Base-by-base conservation (phyloP, 2,329 filamentous ascomycete genomes). In the Pseudocercospora ulei region DNA sequence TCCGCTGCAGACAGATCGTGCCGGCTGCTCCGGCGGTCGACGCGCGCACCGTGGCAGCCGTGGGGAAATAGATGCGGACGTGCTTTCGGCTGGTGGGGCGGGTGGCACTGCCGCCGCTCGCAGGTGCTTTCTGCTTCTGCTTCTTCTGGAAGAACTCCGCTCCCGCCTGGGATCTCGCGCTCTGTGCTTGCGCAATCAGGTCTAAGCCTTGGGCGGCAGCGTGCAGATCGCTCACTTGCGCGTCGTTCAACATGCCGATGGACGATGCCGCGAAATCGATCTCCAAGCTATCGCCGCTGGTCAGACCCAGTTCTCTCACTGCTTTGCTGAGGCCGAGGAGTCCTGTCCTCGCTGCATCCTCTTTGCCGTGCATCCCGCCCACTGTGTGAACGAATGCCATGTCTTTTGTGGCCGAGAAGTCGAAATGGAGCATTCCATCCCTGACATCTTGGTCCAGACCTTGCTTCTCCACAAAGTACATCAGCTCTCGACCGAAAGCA, bases 351-450 rank as follows among this genome's bases (percentile, higher is more conserved):
- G 60, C 59, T 50, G 65, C 63, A 7, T 60, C 50, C 3, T 59
- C 46, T 5, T 51, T 52, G 33, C 52, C 55, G 35, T 59, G 51
- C 57, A 51, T 48, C 5, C 64, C 63, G 8, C 58, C 62, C 27
- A 92, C 82, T 5, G 81, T 80, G 58, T 93, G 85, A 4, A 96
- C 75, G 59, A 98, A 94, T 1, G 75, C 81, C 48, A 92, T 71
- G 19, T 73, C 65, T 7, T 63, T 61, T 0, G 88, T 94, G 43
- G 73, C 69, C 2, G 73, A 71, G 56, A 93, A 96, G 60, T 96
- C 85, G 59, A 92, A 96, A 19, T 75, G 77, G 13, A 71, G 62
- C 3, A 96, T 62, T 35, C 83, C 87, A 3, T 69, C 62, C 19
- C 83, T 62, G 27, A 92, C 70, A 12, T 70, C 71, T 9, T 74